Base-by-base conservation (phyloP, 2,329 filamentous ascomycete genomes). In the Pseudogymnoascus sp. region DNA sequence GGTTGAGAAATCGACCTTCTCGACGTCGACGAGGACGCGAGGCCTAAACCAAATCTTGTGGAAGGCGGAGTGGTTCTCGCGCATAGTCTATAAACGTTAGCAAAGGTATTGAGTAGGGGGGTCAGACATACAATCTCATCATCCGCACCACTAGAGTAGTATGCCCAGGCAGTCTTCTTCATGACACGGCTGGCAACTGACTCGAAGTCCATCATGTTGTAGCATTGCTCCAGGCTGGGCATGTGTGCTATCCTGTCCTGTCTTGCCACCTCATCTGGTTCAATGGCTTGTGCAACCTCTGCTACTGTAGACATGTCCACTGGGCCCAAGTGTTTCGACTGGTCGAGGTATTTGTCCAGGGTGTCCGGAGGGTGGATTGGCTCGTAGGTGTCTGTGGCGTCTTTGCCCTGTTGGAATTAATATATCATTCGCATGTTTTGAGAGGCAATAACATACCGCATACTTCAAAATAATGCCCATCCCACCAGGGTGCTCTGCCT, bases 11-110 rank as follows among this genome's bases (percentile, higher is more conserved):
- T 97, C 90, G 63, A 99, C 83, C 20, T 89, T 82, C 72, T 92
- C 89, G 35, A 99, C 94, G 70, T 99, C 88, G 60, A 96, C 85
- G 61, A 99, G 85, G 61, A 99, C 79, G 65, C 86, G 87, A 3
- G 94, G 94, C 20, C 94, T 86, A 79, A 99, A 97, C 91, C 92
- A 88, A 75, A 97, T 95, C 73, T 95, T 92, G 78, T 99, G 94
- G 78, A 91, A 99, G 50, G 94, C 94, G 50, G 83, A 85, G 77
- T 97, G 93, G 77, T 99, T 99, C 76, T 97, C 93, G 65, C 93
- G 86, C 79, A 97, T 80, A 0, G 94, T 97, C 89, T 95, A 66
- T 0, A 47, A 14, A 16, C 30, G 60, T 65, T 59, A 71, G 69
- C 64, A 37, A 30, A 39, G 14, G 28, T 37, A 14, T 22, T 38